These are phyloP conservation scores for Xylariaceae sp. DNA, from an alignment of 2,329 filamentous ascomycete species.

Conservation along the genomic window DNA sequence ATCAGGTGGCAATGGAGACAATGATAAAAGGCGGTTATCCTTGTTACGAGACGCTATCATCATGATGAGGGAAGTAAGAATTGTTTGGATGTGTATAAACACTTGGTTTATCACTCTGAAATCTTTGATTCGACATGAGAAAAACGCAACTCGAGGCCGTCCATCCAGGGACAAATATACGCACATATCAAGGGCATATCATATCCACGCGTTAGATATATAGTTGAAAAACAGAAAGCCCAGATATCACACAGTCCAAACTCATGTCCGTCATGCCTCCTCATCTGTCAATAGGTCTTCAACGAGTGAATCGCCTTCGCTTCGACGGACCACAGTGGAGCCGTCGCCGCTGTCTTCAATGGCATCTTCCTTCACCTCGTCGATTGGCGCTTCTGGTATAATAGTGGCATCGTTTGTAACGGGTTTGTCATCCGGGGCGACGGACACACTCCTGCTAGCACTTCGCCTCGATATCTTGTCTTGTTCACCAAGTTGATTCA, in stretches of 20 bases:
- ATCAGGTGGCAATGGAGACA: too few species aligned
- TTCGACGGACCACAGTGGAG: conserved; percentile 7
- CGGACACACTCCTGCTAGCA: conserved; percentile 25
- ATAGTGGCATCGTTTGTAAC: conserved; percentile 43
- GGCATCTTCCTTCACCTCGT: conserved; percentile 50
- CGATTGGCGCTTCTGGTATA: conserved; percentile 48
- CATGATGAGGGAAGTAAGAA: too few species aligned
- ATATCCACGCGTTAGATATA: conserved; percentile 6
- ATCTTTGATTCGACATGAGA: background rate
- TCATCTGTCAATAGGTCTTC: conserved; percentile 24
- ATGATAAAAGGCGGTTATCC: too few species aligned
- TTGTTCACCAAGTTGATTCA: conserved; percentile 58
- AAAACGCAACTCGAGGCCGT: too few species aligned
- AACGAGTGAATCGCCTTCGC: conserved; percentile 22
- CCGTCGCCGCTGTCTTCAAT: conserved; percentile 9
- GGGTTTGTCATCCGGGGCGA: conserved; percentile 17
- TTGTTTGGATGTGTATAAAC: too few species aligned
- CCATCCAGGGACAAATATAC: too few species aligned
- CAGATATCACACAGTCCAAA: background rate
- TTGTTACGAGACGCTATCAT: too few species aligned
- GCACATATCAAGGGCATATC: too few species aligned
- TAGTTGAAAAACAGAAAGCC: background rate
- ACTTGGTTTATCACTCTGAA: too few species aligned
- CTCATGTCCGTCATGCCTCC: conserved; percentile 11
- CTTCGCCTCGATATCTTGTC: conserved; percentile 29